Conservation (phyloP, 108 stramenopile genomes). For the Cyclotella cryptica region DNA sequence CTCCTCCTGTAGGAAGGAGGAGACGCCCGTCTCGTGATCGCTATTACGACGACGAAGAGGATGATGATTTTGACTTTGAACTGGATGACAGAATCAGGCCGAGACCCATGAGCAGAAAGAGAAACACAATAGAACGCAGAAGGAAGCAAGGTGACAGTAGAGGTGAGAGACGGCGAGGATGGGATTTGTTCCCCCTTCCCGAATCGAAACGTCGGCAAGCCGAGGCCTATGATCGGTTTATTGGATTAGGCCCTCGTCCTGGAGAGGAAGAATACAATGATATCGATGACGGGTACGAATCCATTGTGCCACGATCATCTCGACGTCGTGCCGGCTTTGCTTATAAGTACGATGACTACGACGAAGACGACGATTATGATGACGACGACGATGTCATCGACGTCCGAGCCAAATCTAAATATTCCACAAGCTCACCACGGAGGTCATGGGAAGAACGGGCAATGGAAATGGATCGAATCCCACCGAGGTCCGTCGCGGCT, state of each 20-base stretch:
- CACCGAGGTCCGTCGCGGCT: constrained; percentile 57
- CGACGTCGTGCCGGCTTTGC: constrained; percentile 64
- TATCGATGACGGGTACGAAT: constrained; percentile 26
- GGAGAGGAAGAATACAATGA: constrained; percentile 5
- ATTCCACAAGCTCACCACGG: constrained; percentile 16
- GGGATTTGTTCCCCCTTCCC: constrained; percentile 11
- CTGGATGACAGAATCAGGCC: not conserved
- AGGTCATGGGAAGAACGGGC: constrained; percentile 80
- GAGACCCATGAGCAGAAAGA: constrained; percentile 6
- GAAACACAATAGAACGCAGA: not conserved
- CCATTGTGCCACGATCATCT: constrained; percentile 13
- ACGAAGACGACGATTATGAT: constrained; percentile 55
- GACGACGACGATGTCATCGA: constrained; percentile 29
- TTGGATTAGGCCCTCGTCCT: constrained; percentile 38
- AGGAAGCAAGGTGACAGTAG: constrained; percentile 13
- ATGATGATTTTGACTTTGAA: constrained; percentile 15
- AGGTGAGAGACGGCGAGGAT: constrained; percentile 18
- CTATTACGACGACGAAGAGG: constrained; percentile 11
- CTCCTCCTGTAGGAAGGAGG: not conserved
- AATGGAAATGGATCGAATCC: constrained; percentile 77
- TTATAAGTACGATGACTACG: constrained; percentile 61
- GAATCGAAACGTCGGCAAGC: constrained; percentile 33
- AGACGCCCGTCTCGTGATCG: not conserved
- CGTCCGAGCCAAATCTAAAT: constrained; percentile 1
- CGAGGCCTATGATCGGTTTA: constrained; percentile 41